Evolutionary conservation across 2,329 filamentous ascomycete species (phyloP).

Genomic region (Herpotrichia juniperi): DNA sequence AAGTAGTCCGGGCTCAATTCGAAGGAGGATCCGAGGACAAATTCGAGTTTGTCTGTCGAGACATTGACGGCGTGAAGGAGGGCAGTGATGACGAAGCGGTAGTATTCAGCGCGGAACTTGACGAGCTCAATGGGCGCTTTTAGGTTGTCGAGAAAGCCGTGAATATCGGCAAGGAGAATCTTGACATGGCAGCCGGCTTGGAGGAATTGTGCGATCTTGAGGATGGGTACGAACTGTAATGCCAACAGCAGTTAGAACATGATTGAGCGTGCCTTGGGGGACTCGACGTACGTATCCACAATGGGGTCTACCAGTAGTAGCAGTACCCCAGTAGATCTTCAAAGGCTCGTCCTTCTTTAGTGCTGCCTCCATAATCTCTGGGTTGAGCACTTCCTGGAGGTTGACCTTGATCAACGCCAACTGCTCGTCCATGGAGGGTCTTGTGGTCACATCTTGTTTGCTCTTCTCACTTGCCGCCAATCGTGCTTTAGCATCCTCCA

Average conservation of each 20-base stretch:
- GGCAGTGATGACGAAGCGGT: conserved; percentile 75
- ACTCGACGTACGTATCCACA: conserved; percentile 69
- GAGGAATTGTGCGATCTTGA: conserved; percentile 90
- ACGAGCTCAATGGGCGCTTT: conserved; percentile 91
- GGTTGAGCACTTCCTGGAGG: conserved; percentile 80
- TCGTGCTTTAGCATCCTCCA: conserved; percentile 37
- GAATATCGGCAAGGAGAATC: conserved; percentile 70
- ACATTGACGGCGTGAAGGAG: conserved; percentile 80
- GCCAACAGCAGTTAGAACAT: conserved; percentile 12
- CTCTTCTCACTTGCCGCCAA: conserved; percentile 30
- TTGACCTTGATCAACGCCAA: conserved; percentile 80
- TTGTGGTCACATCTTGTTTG: conserved; percentile 24
- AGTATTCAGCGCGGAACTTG: conserved; percentile 81
- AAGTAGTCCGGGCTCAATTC: conserved; percentile 72
- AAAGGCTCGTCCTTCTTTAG: conserved; percentile 70
- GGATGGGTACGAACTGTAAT: conserved; percentile 72
- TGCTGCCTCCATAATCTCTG: conserved; percentile 78
- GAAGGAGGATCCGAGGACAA: conserved; percentile 85
- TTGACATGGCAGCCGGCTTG: conserved; percentile 82
- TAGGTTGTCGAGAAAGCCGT: conserved; percentile 80
- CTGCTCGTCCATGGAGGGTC: conserved; percentile 63
- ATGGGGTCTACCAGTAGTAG: conserved; percentile 86
- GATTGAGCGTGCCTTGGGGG: not conserved
- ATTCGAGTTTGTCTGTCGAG: conserved; percentile 76
- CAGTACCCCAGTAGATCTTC: conserved; percentile 88